Conservation (phyloP, 108 stramenopile species). For the Fragilaria radians region DNA sequence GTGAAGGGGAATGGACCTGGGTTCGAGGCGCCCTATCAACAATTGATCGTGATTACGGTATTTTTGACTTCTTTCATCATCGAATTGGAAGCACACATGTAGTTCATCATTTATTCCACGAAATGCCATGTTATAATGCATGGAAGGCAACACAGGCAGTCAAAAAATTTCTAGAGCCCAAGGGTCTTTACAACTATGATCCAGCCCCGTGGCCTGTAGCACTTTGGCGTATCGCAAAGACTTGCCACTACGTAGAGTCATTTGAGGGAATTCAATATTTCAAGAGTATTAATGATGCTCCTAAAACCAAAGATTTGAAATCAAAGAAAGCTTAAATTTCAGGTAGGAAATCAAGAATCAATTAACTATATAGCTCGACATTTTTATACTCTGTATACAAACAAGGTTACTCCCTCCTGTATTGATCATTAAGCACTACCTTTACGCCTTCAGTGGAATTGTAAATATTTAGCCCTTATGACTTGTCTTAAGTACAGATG, state of each 20-base stretch:
- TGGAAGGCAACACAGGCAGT: slow-evolving; percentile 88
- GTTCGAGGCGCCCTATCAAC: slow-evolving; percentile 95
- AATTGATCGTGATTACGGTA: slow-evolving; percentile 94
- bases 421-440: no score
- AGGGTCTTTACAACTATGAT: slow-evolving; percentile 92
- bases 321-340: slow-evolving; percentile 29
- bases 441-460: no score
- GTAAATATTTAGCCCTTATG: no score
- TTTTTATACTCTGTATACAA: not conserved
- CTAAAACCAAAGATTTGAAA: slow-evolving; percentile 47
- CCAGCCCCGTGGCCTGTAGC: slow-evolving; percentile 80
- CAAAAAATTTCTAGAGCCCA: slow-evolving; percentile 77
- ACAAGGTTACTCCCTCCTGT: not conserved
- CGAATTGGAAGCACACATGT: slow-evolving; percentile 96
- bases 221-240: slow-evolving; percentile 83
- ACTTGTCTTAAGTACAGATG: no score
- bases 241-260: slow-evolving; percentile 87
- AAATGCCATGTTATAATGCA: slow-evolving; percentile 99
- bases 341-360: no score
- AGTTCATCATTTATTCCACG: slow-evolving; percentile 96
- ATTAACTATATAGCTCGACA: no score
- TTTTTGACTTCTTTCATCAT: slow-evolving; percentile 97
- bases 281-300: slow-evolving; percentile 80
- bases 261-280: slow-evolving; percentile 82
- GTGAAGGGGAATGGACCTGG: slow-evolving; percentile 96